These are phyloP conservation scores for Claviceps maximensis DNA, from an alignment of 2,329 filamentous ascomycete genomes.

Conservation along the genomic window DNA sequence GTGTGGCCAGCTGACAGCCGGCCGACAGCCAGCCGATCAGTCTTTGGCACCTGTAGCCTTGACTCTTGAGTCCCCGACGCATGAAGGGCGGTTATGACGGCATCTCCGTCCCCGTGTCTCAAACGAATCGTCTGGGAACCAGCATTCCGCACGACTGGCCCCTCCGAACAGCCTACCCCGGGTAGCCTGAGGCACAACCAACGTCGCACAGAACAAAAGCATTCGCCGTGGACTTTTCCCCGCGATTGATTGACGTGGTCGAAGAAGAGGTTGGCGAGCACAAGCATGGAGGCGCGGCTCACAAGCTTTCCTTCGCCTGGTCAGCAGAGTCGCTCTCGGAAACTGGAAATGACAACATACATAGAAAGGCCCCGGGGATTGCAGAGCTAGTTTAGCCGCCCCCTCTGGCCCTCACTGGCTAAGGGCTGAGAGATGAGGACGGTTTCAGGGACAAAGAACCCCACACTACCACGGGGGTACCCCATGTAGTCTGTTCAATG, in stretches of 20 bases:
- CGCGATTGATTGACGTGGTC: no score
- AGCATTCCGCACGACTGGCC: not conserved
- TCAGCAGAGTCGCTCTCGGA: no score
- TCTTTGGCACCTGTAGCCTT: not conserved
- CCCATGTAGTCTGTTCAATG: slow-evolving; percentile 4
- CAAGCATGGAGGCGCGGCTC: not conserved
- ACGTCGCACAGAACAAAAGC: no score
- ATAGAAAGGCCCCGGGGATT: not conserved
- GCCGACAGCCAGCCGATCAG: not conserved
- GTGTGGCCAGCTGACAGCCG: not conserved
- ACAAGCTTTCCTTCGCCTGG: no score
- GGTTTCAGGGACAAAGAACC: slow-evolving; percentile 6
- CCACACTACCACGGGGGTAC: slow-evolving; percentile 3
- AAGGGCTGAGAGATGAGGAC: slow-evolving; percentile 6
- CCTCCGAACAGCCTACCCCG: not conserved
- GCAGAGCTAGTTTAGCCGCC: not conserved
- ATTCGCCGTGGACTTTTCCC: no score
- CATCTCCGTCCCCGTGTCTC: not conserved
- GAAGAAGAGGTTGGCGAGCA: no score
- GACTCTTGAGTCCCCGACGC: no score
- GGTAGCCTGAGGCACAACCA: no score
- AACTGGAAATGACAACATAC: not conserved
- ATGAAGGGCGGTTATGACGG: not conserved
- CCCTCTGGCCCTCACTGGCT: not conserved
- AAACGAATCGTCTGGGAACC: not conserved